Base-by-base conservation (phyloP, 2,329 filamentous ascomycete genomes). In the Furcasterigmium furcatum region DNA sequence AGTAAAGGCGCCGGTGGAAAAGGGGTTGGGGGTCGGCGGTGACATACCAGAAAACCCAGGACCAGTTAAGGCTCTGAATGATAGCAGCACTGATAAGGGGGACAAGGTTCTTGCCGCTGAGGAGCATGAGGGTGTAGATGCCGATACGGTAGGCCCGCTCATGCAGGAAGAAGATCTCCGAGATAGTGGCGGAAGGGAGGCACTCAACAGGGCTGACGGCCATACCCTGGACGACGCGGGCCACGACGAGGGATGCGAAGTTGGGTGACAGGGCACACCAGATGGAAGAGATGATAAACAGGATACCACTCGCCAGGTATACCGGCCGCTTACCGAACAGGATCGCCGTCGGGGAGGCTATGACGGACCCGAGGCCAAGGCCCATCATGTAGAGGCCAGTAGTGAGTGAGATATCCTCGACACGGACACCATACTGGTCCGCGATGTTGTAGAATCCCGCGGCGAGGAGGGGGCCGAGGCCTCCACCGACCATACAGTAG, bases 351-450 rank as follows among this genome's bases (percentile, higher is more conserved):
- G 92, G 94, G 0, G 88, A 94, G 57, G 87, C 85, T 44, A 97
- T 60, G 7, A 96, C 84, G 16, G 84, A 90, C 3, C 92, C 92
- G 1, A 96, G 57, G 2, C 91, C 92, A 30, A 97, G 71, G 0
- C 94, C 94, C 79, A 96, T 77, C 91, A 97, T 96, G 69, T 90
- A 96, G 13, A 96, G 70, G 1, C 91, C 91, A 0, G 91, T 96
- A 0, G 92, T 97, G 47, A 95, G 74, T 3, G 92, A 85, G 4
- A 96, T 90, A 43, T 79, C 68, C 24, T 89, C 80, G 14, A 87
- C 81, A 0, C 80, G 74, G 20, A 96, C 80, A 48, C 76, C 50
- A 59, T 87, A 79, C 34, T 77, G 74, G 1, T 74, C 52, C 2
- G 91, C 85, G 10, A 97, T 87, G 36, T 95, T 73, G 25, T 83